Conservation (phyloP, 2,329 filamentous ascomycete species). For the Cryphonectria naterciae region DNA sequence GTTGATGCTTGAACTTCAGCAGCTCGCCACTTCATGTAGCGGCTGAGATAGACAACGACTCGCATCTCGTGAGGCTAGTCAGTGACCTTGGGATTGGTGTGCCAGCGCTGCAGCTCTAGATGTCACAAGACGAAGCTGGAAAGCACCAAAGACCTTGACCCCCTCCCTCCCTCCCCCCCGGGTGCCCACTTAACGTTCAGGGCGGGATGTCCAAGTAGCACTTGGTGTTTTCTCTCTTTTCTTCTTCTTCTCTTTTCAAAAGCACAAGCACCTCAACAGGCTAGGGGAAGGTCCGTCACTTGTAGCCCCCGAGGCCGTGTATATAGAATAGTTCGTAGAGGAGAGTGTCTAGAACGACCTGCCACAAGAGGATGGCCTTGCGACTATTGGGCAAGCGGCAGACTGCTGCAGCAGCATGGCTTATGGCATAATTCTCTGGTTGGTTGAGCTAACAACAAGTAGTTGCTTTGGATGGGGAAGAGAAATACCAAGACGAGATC, state of each 20-base stretch:
- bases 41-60: neutral
- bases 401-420: neutral
- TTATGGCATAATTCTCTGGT: neutral
- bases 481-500: slow-evolving; percentile 3
- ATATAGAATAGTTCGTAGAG: neutral
- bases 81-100: slow-evolving; percentile 3
- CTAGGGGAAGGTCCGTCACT: neutral
- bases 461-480: neutral
- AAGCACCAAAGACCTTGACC: neutral
- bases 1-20: neutral
- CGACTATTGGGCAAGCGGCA: neutral
- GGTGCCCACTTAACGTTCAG: neutral
- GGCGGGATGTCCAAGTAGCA: neutral
- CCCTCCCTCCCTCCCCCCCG: too few species aligned
- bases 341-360: neutral
- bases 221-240: neutral
- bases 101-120: slow-evolving; percentile 1
- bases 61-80: neutral
- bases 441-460: slow-evolving; percentile 1
- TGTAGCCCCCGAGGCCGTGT: neutral
- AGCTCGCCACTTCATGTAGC: slow-evolving; percentile 13
- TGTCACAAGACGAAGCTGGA: neutral
- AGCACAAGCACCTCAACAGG: neutral
- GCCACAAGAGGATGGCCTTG: neutral
- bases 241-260: neutral